Evolutionary conservation across 768 basidiomycete genomes (phyloP).

Genomic region (Mycena indigotica): DNA sequence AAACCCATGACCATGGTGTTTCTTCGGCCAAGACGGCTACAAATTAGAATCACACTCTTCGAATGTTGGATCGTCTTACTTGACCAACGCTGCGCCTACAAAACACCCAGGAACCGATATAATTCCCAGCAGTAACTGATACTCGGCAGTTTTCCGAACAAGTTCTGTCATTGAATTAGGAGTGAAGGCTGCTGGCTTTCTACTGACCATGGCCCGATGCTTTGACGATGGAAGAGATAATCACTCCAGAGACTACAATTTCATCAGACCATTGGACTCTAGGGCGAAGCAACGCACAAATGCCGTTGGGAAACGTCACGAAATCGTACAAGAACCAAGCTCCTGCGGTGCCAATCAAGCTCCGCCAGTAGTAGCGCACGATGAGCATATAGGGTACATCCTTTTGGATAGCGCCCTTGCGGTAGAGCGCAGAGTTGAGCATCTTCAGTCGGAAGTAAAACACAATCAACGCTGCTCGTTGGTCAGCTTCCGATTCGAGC

Average conservation of each 20-base stretch:
- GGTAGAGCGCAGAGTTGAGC: slow-evolving; percentile 67
- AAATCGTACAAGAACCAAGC: slow-evolving; percentile 68
- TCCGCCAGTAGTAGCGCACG: slow-evolving; percentile 64
- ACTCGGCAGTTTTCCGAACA: slow-evolving; percentile 55
- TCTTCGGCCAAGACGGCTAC: slow-evolving; percentile 57
- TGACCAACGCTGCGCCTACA: slow-evolving; percentile 43
- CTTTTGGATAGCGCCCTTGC: slow-evolving; percentile 67
- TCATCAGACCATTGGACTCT: background rate
- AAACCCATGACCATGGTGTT: slow-evolving; percentile 60
- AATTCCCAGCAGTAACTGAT: slow-evolving; percentile 64
- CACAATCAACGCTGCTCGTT: slow-evolving; percentile 64
- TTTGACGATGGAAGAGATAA: slow-evolving; percentile 30
- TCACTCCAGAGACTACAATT: slow-evolving; percentile 52
- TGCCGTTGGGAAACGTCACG: slow-evolving; percentile 71
- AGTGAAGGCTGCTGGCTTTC: background rate
- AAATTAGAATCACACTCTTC: too few relatives aligned
- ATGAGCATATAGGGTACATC: slow-evolving; percentile 63
- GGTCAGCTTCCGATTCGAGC: slow-evolving; percentile 44
- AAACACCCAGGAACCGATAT: slow-evolving; percentile 67
- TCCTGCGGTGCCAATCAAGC: slow-evolving; percentile 71
- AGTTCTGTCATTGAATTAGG: slow-evolving; percentile 12
- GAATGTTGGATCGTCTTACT: too few relatives aligned
- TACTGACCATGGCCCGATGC: slow-evolving; percentile 12
- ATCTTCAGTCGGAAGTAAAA: slow-evolving; percentile 74
- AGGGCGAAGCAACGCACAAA: slow-evolving; percentile 44